Evolutionary conservation across 2,329 filamentous ascomycete species (phyloP), one percentile per base, ranked within the genome.

Genomic region (Sclerotinia nivalis): DNA sequence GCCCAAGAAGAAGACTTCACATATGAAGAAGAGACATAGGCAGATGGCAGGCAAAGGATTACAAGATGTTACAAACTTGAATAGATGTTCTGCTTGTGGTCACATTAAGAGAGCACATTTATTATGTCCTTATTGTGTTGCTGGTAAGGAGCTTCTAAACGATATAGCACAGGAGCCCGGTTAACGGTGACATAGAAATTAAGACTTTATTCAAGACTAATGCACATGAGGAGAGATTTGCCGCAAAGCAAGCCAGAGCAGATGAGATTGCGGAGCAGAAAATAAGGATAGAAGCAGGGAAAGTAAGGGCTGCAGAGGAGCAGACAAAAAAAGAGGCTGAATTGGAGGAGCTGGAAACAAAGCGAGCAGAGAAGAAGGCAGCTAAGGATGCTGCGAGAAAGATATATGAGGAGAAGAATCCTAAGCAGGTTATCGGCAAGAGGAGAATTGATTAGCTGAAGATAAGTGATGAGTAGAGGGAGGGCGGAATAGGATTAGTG

Each of bases 1-100:
- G 22, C 96, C 96, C 7, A 99, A 99, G 87, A 98, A 97, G 84
- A 99, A 98, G 87, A 96, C 93, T 47, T 97, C 95, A 55, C 93
- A 99, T 81, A 93, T 93, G 84, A 97, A 96, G 84, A 97, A 93
- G 86, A 88, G 96, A 76, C 90, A 93, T 79, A 89, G 96, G 77
- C 93, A 97, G 79, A 91, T 98, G 90, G 95, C 94, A 34, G 96
- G 96, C 78, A 99, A 99, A 83, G 95, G 90, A 58, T 82, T 99
- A 76, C 92, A 97, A 83, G 96, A 99, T 79, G 89, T 97, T 70
- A 96, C 91, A 73, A 87, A 88, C 68, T 82, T 99, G 75, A 97
- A 93, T 83, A 92, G 89, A 78, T 99, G 96, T 79, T 92, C 95
- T 0, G 92, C 89, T 20, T 99, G 96, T 77, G 96, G 96, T 62